phyloP scores from a whole-genome alignment of 768 basidiomycete genomes.

The Pleurotus citrinopileatus region DNA sequence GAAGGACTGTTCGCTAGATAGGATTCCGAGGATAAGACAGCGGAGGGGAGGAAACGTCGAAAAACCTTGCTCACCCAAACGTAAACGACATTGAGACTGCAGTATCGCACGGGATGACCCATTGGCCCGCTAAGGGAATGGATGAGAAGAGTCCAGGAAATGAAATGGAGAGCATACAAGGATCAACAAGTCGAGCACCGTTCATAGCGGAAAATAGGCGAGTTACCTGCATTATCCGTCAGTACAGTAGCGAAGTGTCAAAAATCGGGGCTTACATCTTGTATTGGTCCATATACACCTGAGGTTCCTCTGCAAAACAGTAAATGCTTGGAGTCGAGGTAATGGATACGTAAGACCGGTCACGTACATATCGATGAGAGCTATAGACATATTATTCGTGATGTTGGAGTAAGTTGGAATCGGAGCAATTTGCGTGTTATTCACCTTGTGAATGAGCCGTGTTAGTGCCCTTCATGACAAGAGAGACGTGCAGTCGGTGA shows the following conservation, averaged over 20 bases:
- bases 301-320: constrained; percentile 56
- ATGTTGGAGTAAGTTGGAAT: constrained; percentile 62
- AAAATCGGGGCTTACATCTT: constrained; percentile 49
- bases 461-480: too few relatives aligned
- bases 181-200: constrained; percentile 66
- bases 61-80: constrained; percentile 53
- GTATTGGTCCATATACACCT: constrained; percentile 75
- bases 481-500: background rate
- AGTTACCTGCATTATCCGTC: constrained; percentile 48
- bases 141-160: background rate
- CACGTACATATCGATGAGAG: constrained; percentile 71
- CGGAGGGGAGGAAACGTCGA: background rate
- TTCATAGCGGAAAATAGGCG: constrained; percentile 59
- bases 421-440: constrained; percentile 48
- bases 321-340: background rate
- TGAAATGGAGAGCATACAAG: constrained; percentile 30
- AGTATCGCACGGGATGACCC: constrained; percentile 73
- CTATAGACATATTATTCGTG: constrained; percentile 55
- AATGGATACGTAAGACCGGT: background rate
- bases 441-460: constrained; percentile 40
- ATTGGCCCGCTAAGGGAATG: constrained; percentile 51
- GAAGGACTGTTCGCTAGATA: constrained; percentile 45
- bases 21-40: background rate
- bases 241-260: background rate
- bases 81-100: constrained; percentile 57